These are phyloP conservation scores for Austroboletus festivus DNA, from an alignment of 768 basidiomycete species.

Conservation along the genomic window DNA sequence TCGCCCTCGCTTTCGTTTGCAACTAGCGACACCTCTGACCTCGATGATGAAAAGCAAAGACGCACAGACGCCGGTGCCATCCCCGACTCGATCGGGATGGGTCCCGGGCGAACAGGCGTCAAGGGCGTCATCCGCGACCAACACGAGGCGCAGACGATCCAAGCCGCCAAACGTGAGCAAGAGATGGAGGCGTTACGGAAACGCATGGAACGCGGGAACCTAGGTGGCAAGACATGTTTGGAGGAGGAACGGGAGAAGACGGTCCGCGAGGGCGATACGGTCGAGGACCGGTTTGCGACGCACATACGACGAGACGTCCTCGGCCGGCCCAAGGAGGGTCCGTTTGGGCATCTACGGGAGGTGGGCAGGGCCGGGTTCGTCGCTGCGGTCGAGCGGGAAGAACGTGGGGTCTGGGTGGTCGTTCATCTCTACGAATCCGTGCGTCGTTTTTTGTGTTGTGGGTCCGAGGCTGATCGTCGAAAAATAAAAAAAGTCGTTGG, in stretches of 20 bases:
- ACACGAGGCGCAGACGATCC: slow-evolving; percentile 59
- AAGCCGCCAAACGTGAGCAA: slow-evolving; percentile 47
- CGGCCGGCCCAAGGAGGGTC: slow-evolving; percentile 48
- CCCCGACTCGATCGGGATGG: slow-evolving; percentile 75
- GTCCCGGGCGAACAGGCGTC: slow-evolving; percentile 81
- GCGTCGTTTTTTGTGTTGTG: slow-evolving; percentile 26
- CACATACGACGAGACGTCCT: slow-evolving; percentile 39
- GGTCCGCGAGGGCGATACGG: slow-evolving; percentile 33
- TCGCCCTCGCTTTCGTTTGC: slow-evolving; percentile 42
- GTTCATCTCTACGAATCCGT: slow-evolving; percentile 83
- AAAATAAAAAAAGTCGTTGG: slow-evolving; percentile 63
- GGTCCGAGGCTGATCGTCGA: slow-evolving; percentile 2
- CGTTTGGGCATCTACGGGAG: slow-evolving; percentile 78
- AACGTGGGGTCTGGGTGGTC: slow-evolving; percentile 72
- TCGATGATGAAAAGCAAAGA: slow-evolving; percentile 48
- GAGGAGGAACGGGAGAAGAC: slow-evolving; percentile 68
- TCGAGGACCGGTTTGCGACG: slow-evolving; percentile 8
- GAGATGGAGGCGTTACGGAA: slow-evolving; percentile 52
- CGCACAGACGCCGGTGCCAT: slow-evolving; percentile 31
- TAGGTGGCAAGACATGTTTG: slow-evolving; percentile 71
- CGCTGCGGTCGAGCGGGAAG: slow-evolving; percentile 70
- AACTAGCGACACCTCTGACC: slow-evolving; percentile 33
- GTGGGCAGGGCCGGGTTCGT: slow-evolving; percentile 74
- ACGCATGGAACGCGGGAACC: slow-evolving; percentile 60
- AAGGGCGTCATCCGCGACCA: slow-evolving; percentile 86